Conservation (phyloP, 2,329 filamentous ascomycete species). For the Paecilomyces dactylethromorphus region DNA sequence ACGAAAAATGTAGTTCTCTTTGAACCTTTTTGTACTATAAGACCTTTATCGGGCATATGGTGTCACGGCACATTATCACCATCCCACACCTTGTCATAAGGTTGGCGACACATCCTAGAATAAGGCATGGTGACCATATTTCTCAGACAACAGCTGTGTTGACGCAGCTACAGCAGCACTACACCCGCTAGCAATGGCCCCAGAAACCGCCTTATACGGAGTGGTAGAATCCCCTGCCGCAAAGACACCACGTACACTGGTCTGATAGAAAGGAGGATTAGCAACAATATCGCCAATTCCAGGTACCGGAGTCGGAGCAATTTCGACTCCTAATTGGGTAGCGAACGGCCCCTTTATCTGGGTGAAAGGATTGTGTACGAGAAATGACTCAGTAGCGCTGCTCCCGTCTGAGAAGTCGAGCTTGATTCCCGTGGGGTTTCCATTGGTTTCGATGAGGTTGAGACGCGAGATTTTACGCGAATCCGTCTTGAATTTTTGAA, state of each 20-base stretch:
- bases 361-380: conserved; percentile 2
- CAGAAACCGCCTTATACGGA: conserved; percentile 7
- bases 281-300: conserved; percentile 42
- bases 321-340: conserved; percentile 3
- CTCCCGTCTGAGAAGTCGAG: conserved; percentile 1
- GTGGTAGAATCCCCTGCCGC: conserved; percentile 46
- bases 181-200: conserved; percentile 7
- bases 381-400: background rate
- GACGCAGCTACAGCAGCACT: conserved; percentile 1
- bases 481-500: conserved; percentile 1
- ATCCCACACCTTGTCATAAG: no score
- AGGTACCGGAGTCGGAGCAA: conserved; percentile 37
- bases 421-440: background rate
- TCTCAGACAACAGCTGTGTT: conserved; percentile 3
- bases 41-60: no score
- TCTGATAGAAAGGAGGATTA: conserved; percentile 42
- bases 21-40: no score
- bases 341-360: background rate
- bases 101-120: background rate
- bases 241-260: conserved; percentile 47
- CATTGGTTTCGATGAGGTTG: background rate
- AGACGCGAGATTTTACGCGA: conserved; percentile 2
- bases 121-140: conserved; percentile 1
- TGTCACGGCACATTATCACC: no score
- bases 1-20: no score